Percentiles rank a stretch among this genome's conserved stretches.
phyloP scores from a whole-genome alignment of 192 early-diverging fungal genomes.

The Coemansia sp. region DNA sequence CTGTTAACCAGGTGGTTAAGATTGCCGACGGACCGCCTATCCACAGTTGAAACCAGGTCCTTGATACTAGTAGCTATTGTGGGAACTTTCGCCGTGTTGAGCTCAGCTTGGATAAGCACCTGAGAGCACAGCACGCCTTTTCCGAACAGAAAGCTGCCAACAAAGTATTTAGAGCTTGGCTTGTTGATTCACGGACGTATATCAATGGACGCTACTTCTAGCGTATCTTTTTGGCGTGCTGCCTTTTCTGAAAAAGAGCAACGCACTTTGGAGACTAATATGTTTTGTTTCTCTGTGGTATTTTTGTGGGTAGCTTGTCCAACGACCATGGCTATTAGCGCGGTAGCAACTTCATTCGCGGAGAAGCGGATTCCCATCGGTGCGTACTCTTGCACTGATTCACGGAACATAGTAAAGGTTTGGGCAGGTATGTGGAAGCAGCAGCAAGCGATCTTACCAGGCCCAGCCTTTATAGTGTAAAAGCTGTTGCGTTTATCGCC shows the following conservation, averaged over 20 bases:
- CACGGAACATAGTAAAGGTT: neutral
- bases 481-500: neutral
- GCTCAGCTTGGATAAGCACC: neutral
- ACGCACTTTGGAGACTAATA: neutral
- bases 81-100: neutral
- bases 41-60: neutral
- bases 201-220: neutral
- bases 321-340: neutral
- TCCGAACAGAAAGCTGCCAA: neutral
- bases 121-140: neutral
- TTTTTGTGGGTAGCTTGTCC: neutral
- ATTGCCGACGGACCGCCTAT: neutral
- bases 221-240: neutral
- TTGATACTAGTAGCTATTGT: neutral
- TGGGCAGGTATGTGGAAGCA: neutral
- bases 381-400: neutral
- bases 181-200: neutral
- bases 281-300: neutral
- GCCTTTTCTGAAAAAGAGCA: neutral
- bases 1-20: neutral
- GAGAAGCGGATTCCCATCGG: neutral
- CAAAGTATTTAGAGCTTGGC: neutral
- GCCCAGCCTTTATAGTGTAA: neutral
- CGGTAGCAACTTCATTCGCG: neutral
- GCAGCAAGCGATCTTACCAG: neutral